phyloP scores from a whole-genome alignment of 1,284 basidiomycete species.

The Marasmius fiardii region DNA sequence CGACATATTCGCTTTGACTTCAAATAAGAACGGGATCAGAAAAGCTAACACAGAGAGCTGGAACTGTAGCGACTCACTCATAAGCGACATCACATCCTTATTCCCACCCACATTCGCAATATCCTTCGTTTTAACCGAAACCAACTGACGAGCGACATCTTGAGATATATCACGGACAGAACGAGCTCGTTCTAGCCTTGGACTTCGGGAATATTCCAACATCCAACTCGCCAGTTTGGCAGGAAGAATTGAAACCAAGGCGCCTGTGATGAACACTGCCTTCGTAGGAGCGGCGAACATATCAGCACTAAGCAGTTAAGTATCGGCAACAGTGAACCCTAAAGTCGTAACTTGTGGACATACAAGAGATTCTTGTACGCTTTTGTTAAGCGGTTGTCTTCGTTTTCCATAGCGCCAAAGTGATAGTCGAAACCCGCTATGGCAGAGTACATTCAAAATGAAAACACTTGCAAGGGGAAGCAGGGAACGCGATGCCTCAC shows the following conservation, averaged over 20 bases:
- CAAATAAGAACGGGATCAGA: background rate
- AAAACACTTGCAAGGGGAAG: no score
- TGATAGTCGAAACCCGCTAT: constrained; percentile 13
- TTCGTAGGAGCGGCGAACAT: constrained; percentile 7
- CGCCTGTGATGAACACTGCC: background rate
- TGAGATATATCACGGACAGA: background rate
- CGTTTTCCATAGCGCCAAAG: constrained; percentile 9
- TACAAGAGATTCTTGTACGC: constrained; percentile 10
- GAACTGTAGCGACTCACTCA: background rate
- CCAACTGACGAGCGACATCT: constrained; percentile 7
- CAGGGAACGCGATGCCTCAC: constrained; percentile 22
- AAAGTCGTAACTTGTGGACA: background rate
- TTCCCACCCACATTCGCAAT: constrained; percentile 8
- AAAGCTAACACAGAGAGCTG: background rate
- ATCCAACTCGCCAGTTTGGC: constrained; percentile 5
- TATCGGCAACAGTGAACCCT: background rate
- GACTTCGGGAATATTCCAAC: constrained; percentile 1
- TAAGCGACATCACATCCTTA: constrained; percentile 12
- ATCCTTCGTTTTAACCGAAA: constrained; percentile 6
- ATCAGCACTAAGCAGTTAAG: background rate
- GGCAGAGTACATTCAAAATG: background rate
- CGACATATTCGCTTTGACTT: background rate
- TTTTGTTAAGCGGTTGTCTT: constrained; percentile 6
- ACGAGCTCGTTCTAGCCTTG: background rate
- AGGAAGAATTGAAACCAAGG: constrained; percentile 3